Conservation (phyloP, 805 yeast species). For the Lipomyces chichibuensis region DNA sequence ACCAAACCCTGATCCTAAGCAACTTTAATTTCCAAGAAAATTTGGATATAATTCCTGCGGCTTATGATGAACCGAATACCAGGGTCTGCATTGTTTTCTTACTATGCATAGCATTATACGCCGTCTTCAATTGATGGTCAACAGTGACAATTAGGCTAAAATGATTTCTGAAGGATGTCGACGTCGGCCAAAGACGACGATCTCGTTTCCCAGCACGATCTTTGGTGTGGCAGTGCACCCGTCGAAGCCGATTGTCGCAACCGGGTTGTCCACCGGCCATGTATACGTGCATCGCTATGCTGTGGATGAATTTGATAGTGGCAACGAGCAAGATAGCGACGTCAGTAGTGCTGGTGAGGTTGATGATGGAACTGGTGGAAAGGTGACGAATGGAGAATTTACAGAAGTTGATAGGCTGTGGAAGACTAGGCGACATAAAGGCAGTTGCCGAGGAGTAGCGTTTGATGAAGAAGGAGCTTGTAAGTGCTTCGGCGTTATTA, state of each 20-base stretch:
- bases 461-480: constrained; percentile 65
- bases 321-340: neutral
- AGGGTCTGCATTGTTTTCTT: neutral
- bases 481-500: constrained; percentile 39
- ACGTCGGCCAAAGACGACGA: constrained; percentile 5
- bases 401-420: constrained; percentile 51
- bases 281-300: constrained; percentile 30
- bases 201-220: constrained; percentile 17
- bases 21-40: neutral
- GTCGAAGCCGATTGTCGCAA: constrained; percentile 22
- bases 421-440: constrained; percentile 90
- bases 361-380: neutral
- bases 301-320: constrained; percentile 13
- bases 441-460: constrained; percentile 74
- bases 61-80: neutral
- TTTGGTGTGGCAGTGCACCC: constrained; percentile 30
- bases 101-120: neutral
- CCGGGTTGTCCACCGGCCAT: constrained; percentile 33
- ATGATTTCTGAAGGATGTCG: neutral
- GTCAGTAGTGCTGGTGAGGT: constrained; percentile 10
- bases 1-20: too few species aligned
- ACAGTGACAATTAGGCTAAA: neutral
- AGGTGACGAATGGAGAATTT: neutral
- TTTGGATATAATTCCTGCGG: neutral
- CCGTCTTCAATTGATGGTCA: neutral